Evolutionary conservation across 163 green algal genomes (phyloP).

Genomic region (Scenedesmus sp.): DNA sequence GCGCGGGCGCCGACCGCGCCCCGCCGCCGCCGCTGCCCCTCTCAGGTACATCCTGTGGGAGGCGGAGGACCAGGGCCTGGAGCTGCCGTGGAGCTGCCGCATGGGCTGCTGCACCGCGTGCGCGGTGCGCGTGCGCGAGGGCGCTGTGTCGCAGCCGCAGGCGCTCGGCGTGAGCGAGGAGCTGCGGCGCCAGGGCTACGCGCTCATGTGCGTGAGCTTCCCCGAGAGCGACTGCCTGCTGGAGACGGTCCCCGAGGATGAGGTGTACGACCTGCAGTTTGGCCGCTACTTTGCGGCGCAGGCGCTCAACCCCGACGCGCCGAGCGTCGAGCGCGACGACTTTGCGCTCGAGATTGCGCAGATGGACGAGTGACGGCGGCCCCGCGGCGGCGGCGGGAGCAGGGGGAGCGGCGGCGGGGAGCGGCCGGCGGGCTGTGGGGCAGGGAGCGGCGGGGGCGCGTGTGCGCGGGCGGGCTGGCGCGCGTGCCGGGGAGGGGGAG

Average conservation of each 20-base stretch:
- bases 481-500: too few species aligned
- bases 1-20: not conserved
- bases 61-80: conserved; percentile 91
- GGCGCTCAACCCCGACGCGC: conserved; percentile 70
- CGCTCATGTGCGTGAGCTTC: conserved; percentile 95
- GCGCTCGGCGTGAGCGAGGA: conserved; percentile 70
- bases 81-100: conserved; percentile 94
- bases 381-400: too few species aligned
- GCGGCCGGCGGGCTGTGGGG: too few species aligned
- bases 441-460: too few species aligned
- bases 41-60: conserved; percentile 95
- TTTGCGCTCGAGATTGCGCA: conserved; percentile 90
- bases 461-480: too few species aligned
- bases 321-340: conserved; percentile 80
- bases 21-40: not conserved
- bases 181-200: conserved; percentile 90
- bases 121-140: conserved; percentile 85
- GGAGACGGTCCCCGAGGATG: conserved; percentile 92
- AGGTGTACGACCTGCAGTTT: conserved; percentile 93
- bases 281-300: conserved; percentile 73
- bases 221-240: conserved; percentile 83
- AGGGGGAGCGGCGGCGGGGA: too few species aligned
- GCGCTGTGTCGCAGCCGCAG: conserved; percentile 82
- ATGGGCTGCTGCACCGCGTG: conserved; percentile 99
- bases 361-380: conserved; percentile 64